Conservation (phyloP, 768 basidiomycete genomes). For the Pleurotus pulmonarius region DNA sequence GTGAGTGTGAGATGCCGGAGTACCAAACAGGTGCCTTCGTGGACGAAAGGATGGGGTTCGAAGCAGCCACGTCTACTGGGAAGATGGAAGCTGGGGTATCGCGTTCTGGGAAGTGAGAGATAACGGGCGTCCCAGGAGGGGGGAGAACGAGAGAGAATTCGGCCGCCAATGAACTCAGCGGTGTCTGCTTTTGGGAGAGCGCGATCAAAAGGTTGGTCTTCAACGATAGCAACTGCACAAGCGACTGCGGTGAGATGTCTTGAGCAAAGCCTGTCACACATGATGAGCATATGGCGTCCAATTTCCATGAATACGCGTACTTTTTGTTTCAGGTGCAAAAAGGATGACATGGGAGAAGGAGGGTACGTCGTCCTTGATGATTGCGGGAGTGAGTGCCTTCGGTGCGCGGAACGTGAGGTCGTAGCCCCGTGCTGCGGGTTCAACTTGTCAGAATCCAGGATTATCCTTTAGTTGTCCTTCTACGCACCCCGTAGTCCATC, state of each 20-base stretch:
- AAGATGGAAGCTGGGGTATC: constrained; percentile 61
- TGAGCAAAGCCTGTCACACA: constrained; percentile 50
- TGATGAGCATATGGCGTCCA: too few relatives aligned
- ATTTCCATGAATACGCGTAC: too few relatives aligned
- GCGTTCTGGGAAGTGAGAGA: constrained; percentile 84
- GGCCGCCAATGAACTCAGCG: constrained; percentile 72
- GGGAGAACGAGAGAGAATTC: constrained; percentile 92
- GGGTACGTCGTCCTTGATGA: constrained; percentile 69
- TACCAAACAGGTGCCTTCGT: constrained; percentile 67
- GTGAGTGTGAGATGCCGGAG: constrained; percentile 63
- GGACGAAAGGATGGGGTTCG: constrained; percentile 41
- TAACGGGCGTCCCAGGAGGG: constrained; percentile 75
- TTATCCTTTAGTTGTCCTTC: too few relatives aligned
- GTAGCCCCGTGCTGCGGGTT: constrained; percentile 68
- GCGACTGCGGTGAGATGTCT: constrained; percentile 79
- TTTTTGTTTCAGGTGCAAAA: constrained; percentile 82
- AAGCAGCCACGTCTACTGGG: constrained; percentile 51
- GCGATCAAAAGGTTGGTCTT: constrained; percentile 83
- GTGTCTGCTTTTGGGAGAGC: constrained; percentile 71
- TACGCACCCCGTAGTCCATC: constrained; percentile 64
- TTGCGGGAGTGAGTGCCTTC: constrained; percentile 62
- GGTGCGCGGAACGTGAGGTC: constrained; percentile 84
- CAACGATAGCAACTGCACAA: constrained; percentile 65
- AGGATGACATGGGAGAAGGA: constrained; percentile 84
- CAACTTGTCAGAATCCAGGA: background rate